Evolutionary conservation across 495 filamentous ascomycete genomes (phyloP).

Genomic region (Podospora bellae-mahoneyi): DNA sequence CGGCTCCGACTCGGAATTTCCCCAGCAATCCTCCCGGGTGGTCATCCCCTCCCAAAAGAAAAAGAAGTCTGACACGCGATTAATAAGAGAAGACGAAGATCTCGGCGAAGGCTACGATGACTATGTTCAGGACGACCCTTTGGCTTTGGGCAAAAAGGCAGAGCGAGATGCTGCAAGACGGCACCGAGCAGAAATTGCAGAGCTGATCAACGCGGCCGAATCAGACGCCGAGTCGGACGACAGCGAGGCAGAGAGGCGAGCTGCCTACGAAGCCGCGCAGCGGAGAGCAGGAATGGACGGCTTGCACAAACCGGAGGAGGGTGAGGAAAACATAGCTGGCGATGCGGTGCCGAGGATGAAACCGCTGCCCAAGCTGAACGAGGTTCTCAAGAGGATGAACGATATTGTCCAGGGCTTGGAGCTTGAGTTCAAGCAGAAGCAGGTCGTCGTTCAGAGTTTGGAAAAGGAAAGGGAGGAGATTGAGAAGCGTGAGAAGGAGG

Average conservation of each 20-base stretch:
- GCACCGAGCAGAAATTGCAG: conserved; percentile 73
- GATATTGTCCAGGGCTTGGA: conserved; percentile 36
- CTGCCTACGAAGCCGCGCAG: conserved; percentile 87
- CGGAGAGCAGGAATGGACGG: conserved; percentile 75
- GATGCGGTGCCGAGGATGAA: conserved; percentile 49
- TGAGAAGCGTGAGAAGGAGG: conserved; percentile 68
- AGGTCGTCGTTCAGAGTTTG: conserved; percentile 33
- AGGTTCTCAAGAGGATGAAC: conserved; percentile 48
- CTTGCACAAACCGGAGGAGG: conserved; percentile 44
- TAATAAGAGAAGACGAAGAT: conserved; percentile 85
- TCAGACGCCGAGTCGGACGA: conserved; percentile 61
- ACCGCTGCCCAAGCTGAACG: conserved; percentile 53
- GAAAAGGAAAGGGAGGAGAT: conserved; percentile 55
- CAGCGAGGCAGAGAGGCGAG: conserved; percentile 72
- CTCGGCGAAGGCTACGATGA: conserved; percentile 94
- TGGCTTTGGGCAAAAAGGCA: conserved; percentile 74
- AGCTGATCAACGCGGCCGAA: conserved; percentile 81
- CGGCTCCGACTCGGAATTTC: conserved; percentile 40
- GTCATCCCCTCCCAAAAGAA: conserved; percentile 40
- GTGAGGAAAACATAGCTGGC: conserved; percentile 22
- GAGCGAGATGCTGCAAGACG: conserved; percentile 68
- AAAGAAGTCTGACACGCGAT: conserved; percentile 64
- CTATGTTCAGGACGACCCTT: conserved; percentile 78
- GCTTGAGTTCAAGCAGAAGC: conserved; percentile 30
- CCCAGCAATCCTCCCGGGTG: conserved; percentile 16